These are phyloP conservation scores for Salvia sclarea DNA, from an alignment of 305 asterid species.

Conservation along the genomic window DNA sequence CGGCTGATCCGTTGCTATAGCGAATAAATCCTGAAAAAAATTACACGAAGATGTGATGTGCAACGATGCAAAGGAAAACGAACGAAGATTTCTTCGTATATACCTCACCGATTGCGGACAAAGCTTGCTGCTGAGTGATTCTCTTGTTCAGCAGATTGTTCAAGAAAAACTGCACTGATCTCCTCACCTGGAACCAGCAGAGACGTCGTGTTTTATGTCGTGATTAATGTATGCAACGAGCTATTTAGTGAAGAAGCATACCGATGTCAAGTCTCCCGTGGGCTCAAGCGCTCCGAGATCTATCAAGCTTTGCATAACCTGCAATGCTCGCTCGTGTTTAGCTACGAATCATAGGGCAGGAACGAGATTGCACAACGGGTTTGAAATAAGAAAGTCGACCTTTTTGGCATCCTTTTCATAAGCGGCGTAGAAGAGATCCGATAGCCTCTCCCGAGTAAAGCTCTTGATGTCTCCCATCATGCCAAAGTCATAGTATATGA, in stretches of 20 bases:
- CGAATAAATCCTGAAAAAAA: slow-evolving; percentile 77
- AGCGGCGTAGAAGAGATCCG: slow-evolving; percentile 71
- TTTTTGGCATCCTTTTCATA: slow-evolving; percentile 86
- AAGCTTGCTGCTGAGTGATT: slow-evolving; percentile 70
- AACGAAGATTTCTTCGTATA: neutral
- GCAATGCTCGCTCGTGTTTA: slow-evolving; percentile 30
- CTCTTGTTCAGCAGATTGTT: slow-evolving; percentile 62
- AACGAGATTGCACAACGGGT: too few relatives aligned
- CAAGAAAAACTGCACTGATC: slow-evolving; percentile 86
- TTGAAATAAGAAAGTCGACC: too few relatives aligned
- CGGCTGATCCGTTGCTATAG: slow-evolving; percentile 87
- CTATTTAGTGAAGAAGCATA: slow-evolving; percentile 36
- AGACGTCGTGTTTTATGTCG: neutral
- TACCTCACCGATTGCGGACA: slow-evolving; percentile 92
- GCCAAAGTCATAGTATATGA: slow-evolving; percentile 87
- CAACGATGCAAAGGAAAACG: too few relatives aligned
- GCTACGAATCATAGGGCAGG: too few relatives aligned
- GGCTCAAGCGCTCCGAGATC: slow-evolving; percentile 90
- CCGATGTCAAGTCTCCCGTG: slow-evolving; percentile 81
- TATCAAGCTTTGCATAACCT: slow-evolving; percentile 76
- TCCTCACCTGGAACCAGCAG: slow-evolving; percentile 54
- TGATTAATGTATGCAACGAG: neutral
- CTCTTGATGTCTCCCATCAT: slow-evolving; percentile 93
- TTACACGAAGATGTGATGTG: too few relatives aligned
- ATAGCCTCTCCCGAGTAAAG: slow-evolving; percentile 65